Base-by-base conservation (phyloP, 306 rosid genomes). In the Glycine latifolia region DNA sequence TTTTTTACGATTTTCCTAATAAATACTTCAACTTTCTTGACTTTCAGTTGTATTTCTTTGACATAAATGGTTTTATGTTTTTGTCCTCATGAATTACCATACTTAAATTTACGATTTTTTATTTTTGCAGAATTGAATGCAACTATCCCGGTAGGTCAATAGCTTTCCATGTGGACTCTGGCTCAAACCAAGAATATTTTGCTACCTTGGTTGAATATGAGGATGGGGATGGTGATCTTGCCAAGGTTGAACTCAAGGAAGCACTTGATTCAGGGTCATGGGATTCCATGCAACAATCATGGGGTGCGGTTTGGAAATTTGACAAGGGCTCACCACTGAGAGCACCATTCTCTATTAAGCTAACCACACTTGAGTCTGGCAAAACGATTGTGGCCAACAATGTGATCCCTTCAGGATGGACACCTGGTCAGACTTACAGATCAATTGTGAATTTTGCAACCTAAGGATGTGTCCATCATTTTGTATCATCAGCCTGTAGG, bases 251-350 rank as follows among this genome's bases (percentile, higher is more conserved):
- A 52, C 85, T 93, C 3, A 89, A 86, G 80, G 90, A 91, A 75
- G 87, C 86, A 4, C 14, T 59, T 5, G 78, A 60, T 76, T 84
- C 90, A 39, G n/a, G 47, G 35, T 35, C 92, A 65, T 92, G 95
- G 95, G 56, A 47, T 58, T 58, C 87, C 31, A 91, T 92, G 97
- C 75, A 80, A 39, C 86, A 84, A 35, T 90, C 95, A 4, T 90
- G 97, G 94, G 95, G 97, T 26, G 95, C 95, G 1, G 87, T 88
- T 56, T 92, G 97, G 97, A 89, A 88, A n/a, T 80, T 81, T 26
- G 71, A 89, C 52, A 12, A 72, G 3, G 92, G 89, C 16, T 53
- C 89, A 14, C 39, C 87, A 7, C 47, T 92, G 0, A 20, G 20
- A 31, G 89, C 90, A 10, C 97, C 97, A 0, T 87, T 92, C 80